Evolutionary conservation across 805 yeast species (phyloP).

Genomic region (Lipomyces mesembrius): DNA sequence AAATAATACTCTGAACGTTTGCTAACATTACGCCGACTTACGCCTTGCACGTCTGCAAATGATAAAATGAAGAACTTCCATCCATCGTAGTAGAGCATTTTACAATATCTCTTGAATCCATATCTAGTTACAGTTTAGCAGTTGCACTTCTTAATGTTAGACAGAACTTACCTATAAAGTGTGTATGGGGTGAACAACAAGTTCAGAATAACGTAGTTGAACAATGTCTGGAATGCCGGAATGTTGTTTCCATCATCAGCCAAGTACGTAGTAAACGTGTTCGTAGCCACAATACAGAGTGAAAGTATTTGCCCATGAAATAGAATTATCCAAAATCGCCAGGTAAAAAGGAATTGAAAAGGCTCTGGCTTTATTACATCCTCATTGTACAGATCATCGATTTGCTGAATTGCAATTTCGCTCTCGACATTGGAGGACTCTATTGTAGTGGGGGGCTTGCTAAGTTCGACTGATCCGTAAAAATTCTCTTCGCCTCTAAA

Average conservation of each 20-base stretch:
- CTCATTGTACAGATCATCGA: background rate
- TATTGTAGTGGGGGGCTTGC: background rate
- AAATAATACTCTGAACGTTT: background rate
- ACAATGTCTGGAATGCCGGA: slow-evolving; percentile 53
- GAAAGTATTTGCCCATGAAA: slow-evolving; percentile 51
- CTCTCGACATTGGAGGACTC: slow-evolving; percentile 1
- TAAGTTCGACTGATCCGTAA: slow-evolving; percentile 10
- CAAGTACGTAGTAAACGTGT: slow-evolving; percentile 51
- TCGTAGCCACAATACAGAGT: slow-evolving; percentile 50
- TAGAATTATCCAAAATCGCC: slow-evolving; percentile 50
- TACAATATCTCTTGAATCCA: slow-evolving; percentile 48
- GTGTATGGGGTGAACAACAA: slow-evolving; percentile 50
- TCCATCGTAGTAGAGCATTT: slow-evolving; percentile 45
- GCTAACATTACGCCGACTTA: background rate
- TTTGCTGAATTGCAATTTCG: background rate
- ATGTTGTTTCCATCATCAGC: slow-evolving; percentile 48
- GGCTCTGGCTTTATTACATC: slow-evolving; percentile 10
- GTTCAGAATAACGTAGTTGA: slow-evolving; percentile 49
- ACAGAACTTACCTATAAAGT: slow-evolving; percentile 41
- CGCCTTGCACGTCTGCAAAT: slow-evolving; percentile 54
- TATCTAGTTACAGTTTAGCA: slow-evolving; percentile 21
- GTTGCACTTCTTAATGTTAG: background rate
- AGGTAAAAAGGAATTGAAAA: slow-evolving; percentile 43
- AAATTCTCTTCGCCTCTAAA: background rate
- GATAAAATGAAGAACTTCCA: slow-evolving; percentile 53